Conservation (phyloP, 73 alveolate genomes). For the Halteria grandinella region DNA sequence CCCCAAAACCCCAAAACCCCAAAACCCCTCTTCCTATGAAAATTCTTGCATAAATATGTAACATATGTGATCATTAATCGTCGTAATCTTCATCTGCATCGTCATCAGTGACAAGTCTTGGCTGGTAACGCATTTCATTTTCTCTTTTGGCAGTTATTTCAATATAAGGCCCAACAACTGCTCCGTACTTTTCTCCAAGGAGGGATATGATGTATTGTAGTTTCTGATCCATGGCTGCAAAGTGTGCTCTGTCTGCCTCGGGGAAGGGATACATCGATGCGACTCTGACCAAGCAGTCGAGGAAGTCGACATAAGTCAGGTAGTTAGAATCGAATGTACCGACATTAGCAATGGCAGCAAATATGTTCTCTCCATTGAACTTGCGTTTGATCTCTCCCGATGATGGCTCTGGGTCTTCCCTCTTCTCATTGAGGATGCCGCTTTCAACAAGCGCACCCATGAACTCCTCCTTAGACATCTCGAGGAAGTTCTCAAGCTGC, state of each 20-base stretch:
- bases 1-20: too few relatives aligned
- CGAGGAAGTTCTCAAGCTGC: conserved; percentile 53
- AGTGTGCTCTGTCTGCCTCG: conserved; percentile 40
- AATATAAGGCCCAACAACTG: conserved; percentile 38
- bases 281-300: conserved; percentile 61
- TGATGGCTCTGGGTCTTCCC: neutral
- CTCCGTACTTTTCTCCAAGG: conserved; percentile 50
- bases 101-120: conserved; percentile 50
- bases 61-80: too few relatives aligned
- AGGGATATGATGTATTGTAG: conserved; percentile 26
- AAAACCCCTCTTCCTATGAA: too few relatives aligned
- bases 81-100: conserved; percentile 57
- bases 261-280: conserved; percentile 60
- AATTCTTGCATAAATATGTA: too few relatives aligned
- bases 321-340: conserved; percentile 55
- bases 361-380: conserved; percentile 18
- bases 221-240: conserved; percentile 52
- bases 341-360: conserved; percentile 31
- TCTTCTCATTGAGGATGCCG: conserved; percentile 31
- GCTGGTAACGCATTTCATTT: conserved; percentile 56
- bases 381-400: conserved; percentile 38
- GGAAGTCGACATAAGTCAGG: conserved; percentile 67
- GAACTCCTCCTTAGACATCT: conserved; percentile 62
- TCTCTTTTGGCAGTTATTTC: conserved; percentile 34
- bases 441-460: conserved; percentile 31